Base-by-base conservation (phyloP, 2,329 filamentous ascomycete species). In the Diaporthe australafricana region DNA sequence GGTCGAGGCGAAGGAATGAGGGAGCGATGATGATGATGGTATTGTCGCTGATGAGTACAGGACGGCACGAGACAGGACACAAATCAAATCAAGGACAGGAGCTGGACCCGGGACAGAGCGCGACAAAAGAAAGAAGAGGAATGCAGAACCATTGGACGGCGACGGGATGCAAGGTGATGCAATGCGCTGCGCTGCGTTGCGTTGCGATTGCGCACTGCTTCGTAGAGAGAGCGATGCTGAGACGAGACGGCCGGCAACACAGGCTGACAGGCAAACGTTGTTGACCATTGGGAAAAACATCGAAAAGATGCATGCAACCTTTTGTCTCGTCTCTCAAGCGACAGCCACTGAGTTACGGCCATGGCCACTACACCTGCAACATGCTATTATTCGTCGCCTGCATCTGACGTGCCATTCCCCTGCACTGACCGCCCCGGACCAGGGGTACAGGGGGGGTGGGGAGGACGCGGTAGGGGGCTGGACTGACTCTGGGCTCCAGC, bases 401-500 rank as follows among this genome's bases (percentile, higher is more conserved):
- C 57, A 20, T 63, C 57, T 63, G 57, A 63, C 57, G 42, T 63
- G 57, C 57, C 42, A 63, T 63, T 63, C 42, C 45, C 45, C 60
- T 65, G 60, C 60, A 65, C 60, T 65, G 60, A 65, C 60, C 60
- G 60, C 60, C 60, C 60, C 60, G 6, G 25, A 30, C 17, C 60
- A 65, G 48, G 60, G 60, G 60, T 48, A 48, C 60, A 32, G 22
- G 60, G 40, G 57, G 57, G 11, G n/a, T n/a, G n/a, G 52, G 52
- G 17, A 9, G 9, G 32, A 32, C 11, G 32, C 5, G 11, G 56
- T 45, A 14, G 60, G 60, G 48, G 25, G 11, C 38, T 30, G 56
- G 22, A 62, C 56, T 45, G 56, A 62, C 56, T 62, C 38, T 27
- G 56, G 56, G 56, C 55, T 60, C 38, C 38, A 30, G 9, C 25